These are phyloP conservation scores for Citrus cavaleriei DNA, from an alignment of 345 rosid genomes.

Conservation along the genomic window DNA sequence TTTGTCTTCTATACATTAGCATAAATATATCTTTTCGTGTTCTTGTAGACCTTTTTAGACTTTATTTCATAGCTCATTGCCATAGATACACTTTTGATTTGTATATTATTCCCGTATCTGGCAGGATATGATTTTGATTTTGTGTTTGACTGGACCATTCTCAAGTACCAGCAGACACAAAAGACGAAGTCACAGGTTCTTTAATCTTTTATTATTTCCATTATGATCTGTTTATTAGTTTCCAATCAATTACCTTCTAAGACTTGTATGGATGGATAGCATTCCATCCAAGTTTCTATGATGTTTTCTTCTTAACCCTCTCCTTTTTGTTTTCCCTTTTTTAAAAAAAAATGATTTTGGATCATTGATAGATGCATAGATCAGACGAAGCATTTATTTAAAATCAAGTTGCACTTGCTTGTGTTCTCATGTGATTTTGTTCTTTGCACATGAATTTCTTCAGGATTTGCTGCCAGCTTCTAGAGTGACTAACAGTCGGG, in stretches of 20 bases:
- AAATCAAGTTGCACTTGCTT: neutral
- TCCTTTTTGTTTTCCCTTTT: neutral
- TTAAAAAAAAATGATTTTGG: neutral
- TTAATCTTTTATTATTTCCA: slow-evolving; percentile 12
- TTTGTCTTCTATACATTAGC: neutral
- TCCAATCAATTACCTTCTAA: neutral
- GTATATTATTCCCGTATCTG: neutral
- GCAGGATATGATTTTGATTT: slow-evolving; percentile 46
- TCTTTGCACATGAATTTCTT: slow-evolving; percentile 5
- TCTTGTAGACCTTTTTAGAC: neutral
- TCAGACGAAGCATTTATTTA: neutral
- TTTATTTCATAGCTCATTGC: neutral
- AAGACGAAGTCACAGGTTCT: slow-evolving; percentile 18
- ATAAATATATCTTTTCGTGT: neutral
- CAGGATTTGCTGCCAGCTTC: slow-evolving; percentile 33
- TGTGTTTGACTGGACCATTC: slow-evolving; percentile 54
- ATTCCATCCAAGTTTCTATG: neutral
- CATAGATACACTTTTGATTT: neutral
- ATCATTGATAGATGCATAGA: neutral
- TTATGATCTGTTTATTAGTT: neutral
- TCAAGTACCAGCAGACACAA: slow-evolving; percentile 37
- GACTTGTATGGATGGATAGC: neutral
- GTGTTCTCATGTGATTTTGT: neutral
- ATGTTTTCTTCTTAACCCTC: neutral
- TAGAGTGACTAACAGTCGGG: slow-evolving; percentile 23